Base-by-base conservation (phyloP, 176 grass and related monocot genomes). In the Oryza longistaminata region DNA sequence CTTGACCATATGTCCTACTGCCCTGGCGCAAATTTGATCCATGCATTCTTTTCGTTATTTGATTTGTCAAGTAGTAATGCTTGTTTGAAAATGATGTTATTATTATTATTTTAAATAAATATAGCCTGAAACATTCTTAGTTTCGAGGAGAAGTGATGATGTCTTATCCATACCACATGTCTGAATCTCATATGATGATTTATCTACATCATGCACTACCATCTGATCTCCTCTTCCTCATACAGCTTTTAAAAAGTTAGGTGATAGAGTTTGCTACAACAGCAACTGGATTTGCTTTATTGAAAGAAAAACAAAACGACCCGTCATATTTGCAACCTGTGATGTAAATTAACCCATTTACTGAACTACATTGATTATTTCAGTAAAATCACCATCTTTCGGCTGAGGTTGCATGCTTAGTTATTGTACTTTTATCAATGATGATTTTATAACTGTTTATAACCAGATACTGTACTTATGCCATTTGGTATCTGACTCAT, bases 181-280 rank as follows among this genome's bases (percentile, higher is more conserved):
- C 68, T 88, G 68, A 19, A 80, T 79, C 34, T 46, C 27, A 26
- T 11, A 84, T 74, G 75, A 84, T 88, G 44, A 68, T 78, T 11
- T 33, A 34, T 39, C 14, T 33, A 83, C 4, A 67, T 66, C 27
- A 84, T 73, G 81, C 81, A 79, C 67, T 78, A 73, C 86, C 73
- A 78, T 88, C 66, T 88, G 52, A 83, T 83, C 66, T 77, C 85
- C 66, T 76, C 85, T 66, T 34, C 5, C 35, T 24, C 19, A 3
- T 70, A 13, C 43, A 15, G 35, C 24, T 65, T 17, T 34, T n/a
- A 44, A 7, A 3, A 7, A 16, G 40, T 11, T 66, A 11, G 58
- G 0, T 8, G 21, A 9, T 9, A 61, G 2, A 2, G 19, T 21
- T n/a, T 6, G 6, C 58, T 62, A 11, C 58, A 24, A 22, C 58